phyloP scores from a whole-genome alignment of 805 yeast species.

The Starmerella stigmatis region DNA sequence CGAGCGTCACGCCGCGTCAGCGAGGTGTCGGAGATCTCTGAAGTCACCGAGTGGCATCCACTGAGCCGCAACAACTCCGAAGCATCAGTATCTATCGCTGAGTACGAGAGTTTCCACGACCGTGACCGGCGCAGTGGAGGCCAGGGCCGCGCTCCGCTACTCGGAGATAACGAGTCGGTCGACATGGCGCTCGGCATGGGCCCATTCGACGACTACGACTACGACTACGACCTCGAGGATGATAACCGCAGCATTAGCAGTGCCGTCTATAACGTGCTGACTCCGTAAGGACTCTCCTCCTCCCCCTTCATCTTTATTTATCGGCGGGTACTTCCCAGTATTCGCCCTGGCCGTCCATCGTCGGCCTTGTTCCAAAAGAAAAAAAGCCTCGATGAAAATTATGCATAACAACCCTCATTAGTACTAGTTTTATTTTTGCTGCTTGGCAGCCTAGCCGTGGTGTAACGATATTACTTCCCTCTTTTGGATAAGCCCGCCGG shows the following conservation, averaged over 20 bases:
- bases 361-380: neutral
- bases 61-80: conserved; percentile 16
- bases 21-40: conserved; percentile 19
- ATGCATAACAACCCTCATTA: neutral
- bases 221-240: conserved; percentile 25
- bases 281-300: no score
- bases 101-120: conserved; percentile 19
- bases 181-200: conserved; percentile 14
- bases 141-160: conserved; percentile 17
- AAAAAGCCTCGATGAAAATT: neutral
- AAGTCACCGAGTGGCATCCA: conserved; percentile 19
- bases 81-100: conserved; percentile 20
- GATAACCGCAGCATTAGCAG: conserved; percentile 21
- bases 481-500: no score
- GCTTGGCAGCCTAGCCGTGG: no score
- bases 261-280: conserved; percentile 20
- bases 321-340: neutral
- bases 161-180: conserved; percentile 16
- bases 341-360: neutral
- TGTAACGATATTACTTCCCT: no score
- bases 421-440: no score
- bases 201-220: conserved; percentile 17
- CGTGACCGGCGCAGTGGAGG: neutral
- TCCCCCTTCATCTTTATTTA: neutral
- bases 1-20: conserved; percentile 18